A percentile compares a stretch with the other conserved stretches of the same genome.
phyloP scores from a whole-genome alignment of 2,329 filamentous ascomycete species.

The Gaeumannomyces sp. region DNA sequence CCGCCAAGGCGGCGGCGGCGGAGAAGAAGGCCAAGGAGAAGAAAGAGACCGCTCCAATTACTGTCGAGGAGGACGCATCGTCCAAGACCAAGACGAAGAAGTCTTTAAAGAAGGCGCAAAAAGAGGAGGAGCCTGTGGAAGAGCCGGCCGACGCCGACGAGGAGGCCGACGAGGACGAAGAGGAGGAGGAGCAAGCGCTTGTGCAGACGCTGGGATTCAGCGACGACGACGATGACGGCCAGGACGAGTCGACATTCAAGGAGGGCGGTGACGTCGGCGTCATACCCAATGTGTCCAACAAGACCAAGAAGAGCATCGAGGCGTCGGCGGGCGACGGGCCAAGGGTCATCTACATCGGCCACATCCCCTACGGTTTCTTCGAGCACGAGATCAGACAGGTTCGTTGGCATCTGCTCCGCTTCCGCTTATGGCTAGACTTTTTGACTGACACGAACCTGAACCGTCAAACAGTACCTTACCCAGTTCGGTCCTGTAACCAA shows the following conservation, averaged over 20 bases:
- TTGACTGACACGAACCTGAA: neutral
- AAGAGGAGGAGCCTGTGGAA: slow-evolving; percentile 30
- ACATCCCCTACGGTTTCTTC: slow-evolving; percentile 70
- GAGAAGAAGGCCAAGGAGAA: slow-evolving; percentile 8
- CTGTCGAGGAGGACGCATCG: neutral
- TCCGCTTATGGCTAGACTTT: neutral
- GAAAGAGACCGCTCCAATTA: neutral
- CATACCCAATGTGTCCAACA: slow-evolving; percentile 42
- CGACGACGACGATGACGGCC: slow-evolving; percentile 14
- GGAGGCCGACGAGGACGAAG: slow-evolving; percentile 5
- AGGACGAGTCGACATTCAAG: slow-evolving; percentile 29
- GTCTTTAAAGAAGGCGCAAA: neutral
- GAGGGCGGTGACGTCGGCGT: slow-evolving; percentile 45
- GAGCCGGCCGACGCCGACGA: slow-evolving; percentile 28
- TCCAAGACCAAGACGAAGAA: neutral
- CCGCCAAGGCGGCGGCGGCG: neutral
- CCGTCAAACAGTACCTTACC: slow-evolving; percentile 64
- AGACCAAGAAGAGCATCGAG: slow-evolving; percentile 35
- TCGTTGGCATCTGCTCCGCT: neutral
- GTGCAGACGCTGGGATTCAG: slow-evolving; percentile 14
- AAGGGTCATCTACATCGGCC: slow-evolving; percentile 84
- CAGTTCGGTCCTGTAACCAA: slow-evolving; percentile 82
- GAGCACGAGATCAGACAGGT: slow-evolving; percentile 75
- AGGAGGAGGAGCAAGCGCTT: slow-evolving; percentile 14
- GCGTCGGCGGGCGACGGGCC: slow-evolving; percentile 45